A percentile compares a stretch with the other conserved stretches of the same genome.
Evolutionary conservation across 495 filamentous ascomycete species (phyloP).

Genomic region (Lasiosphaeriaceae sp.): DNA sequence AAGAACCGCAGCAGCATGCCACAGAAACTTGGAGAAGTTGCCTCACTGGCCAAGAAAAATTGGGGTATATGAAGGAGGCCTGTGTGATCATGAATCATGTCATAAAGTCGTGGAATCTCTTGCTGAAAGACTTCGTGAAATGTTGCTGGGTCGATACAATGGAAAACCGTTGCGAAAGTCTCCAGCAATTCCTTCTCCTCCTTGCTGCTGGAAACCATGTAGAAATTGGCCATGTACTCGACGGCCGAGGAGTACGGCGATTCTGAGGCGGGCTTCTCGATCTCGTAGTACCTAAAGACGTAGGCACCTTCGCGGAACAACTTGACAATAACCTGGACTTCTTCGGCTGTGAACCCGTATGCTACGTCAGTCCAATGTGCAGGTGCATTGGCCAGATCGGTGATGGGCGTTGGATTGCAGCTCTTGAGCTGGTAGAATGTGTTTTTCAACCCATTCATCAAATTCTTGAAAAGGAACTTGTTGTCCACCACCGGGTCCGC

Average conservation of each 20-base stretch:
- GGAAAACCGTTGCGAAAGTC: conserved; percentile 96
- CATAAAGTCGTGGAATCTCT: conserved; percentile 92
- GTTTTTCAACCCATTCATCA: conserved; percentile 96
- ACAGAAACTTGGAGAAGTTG: conserved; percentile 93
- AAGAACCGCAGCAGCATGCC: conserved; percentile 96
- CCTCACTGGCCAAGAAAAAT: conserved; percentile 96
- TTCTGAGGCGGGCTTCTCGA: conserved; percentile 74
- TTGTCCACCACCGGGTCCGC: conserved; percentile 95
- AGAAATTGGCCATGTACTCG: conserved; percentile 88
- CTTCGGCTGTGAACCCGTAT: conserved; percentile 95
- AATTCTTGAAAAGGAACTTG: conserved; percentile 95
- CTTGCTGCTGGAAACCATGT: conserved; percentile 84
- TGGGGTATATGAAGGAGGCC: conserved; percentile 92
- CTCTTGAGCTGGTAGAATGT: conserved; percentile 92
- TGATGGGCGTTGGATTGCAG: conserved; percentile 68
- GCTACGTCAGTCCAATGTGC: conserved; percentile 93
- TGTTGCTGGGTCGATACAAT: conserved; percentile 95
- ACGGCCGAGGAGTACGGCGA: conserved; percentile 71
- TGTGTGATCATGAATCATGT: conserved; percentile 96
- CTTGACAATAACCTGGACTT: conserved; percentile 94
- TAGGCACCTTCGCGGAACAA: conserved; percentile 93
- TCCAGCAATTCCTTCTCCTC: conserved; percentile 98
- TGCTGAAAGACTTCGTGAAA: conserved; percentile 98
- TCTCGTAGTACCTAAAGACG: conserved; percentile 93
- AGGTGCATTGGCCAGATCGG: conserved; percentile 74